Conservation (phyloP, 129 eudicot genomes). For the Cynara cardunculus region DNA sequence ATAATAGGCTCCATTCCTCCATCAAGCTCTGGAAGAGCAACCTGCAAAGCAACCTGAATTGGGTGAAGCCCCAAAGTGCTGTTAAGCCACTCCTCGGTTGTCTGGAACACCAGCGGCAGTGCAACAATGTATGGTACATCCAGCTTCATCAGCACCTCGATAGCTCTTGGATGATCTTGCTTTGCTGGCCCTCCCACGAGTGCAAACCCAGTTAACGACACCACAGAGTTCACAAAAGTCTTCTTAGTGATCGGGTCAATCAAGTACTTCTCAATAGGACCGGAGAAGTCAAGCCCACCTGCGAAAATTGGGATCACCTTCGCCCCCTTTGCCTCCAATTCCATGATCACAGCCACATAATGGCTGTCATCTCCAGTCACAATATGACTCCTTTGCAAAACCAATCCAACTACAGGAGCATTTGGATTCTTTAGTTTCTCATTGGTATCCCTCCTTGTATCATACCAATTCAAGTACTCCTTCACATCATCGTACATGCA, state of each 20-base stretch:
- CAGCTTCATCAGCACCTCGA: slow-evolving; percentile 93
- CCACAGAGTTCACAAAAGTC: slow-evolving; percentile 82
- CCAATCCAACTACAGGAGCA: slow-evolving; percentile 81
- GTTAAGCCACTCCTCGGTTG: slow-evolving; percentile 97
- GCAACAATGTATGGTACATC: slow-evolving; percentile 95
- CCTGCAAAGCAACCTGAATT: slow-evolving; percentile 97
- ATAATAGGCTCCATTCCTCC: slow-evolving; percentile 99
- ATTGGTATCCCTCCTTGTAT: slow-evolving; percentile 85
- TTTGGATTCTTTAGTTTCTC: slow-evolving; percentile 63
- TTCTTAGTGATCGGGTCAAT: slow-evolving; percentile 83
- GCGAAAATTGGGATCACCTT: slow-evolving; percentile 94
- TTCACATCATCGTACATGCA: slow-evolving; percentile 98
- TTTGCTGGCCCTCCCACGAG: slow-evolving; percentile 99
- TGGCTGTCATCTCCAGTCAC: slow-evolving; percentile 98
- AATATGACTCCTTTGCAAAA: slow-evolving; percentile 94
- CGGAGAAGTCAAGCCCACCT: slow-evolving; percentile 96
- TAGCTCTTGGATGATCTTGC: slow-evolving; percentile 94
- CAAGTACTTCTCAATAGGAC: slow-evolving; percentile 87
- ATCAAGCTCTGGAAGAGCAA: slow-evolving; percentile 97
- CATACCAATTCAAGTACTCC: slow-evolving; percentile 98
- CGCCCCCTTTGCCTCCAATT: slow-evolving; percentile 94
- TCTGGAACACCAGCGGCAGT: slow-evolving; percentile 93
- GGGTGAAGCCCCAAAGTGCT: slow-evolving; percentile 99
- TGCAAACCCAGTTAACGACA: slow-evolving; percentile 92
- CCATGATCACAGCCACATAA: slow-evolving; percentile 99